Percentiles rank a stretch among this genome's conserved stretches.
phyloP scores from a whole-genome alignment of 1,284 basidiomycete species.

The Leccinum subrobustum region DNA sequence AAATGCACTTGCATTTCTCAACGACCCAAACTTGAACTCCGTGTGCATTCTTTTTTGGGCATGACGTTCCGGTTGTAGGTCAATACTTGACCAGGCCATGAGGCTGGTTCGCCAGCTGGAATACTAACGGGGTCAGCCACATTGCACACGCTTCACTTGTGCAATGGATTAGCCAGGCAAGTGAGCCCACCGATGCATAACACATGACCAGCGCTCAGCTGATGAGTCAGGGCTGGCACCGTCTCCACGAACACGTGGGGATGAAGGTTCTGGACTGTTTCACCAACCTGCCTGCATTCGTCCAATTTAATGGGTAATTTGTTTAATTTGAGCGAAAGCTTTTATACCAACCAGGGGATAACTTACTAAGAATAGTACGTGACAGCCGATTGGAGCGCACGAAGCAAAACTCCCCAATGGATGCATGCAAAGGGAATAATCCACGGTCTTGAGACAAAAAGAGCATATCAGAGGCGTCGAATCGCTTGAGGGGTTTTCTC shows the following conservation, averaged over 20 bases:
- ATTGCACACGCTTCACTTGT: slow-evolving; percentile 7
- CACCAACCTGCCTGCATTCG: background rate
- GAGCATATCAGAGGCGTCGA: background rate
- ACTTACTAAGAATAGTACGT: background rate
- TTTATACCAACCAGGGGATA: slow-evolving; percentile 4
- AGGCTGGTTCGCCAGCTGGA: too few relatives aligned
- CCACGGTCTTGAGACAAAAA: background rate
- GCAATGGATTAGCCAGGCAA: background rate
- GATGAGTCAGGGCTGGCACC: background rate
- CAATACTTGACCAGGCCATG: too few relatives aligned
- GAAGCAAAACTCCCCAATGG: background rate
- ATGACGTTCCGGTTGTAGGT: too few relatives aligned
- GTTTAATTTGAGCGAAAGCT: slow-evolving; percentile 1
- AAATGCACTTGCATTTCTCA: too few relatives aligned
- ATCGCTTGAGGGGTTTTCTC: slow-evolving; percentile 4
- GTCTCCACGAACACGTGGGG: slow-evolving; percentile 9
- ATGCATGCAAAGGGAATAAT: slow-evolving; percentile 1
- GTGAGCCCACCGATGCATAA: slow-evolving; percentile 1
- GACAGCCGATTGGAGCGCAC: slow-evolving; percentile 4
- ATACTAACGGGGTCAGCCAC: background rate
- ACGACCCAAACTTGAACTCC: too few relatives aligned
- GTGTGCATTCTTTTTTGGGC: too few relatives aligned
- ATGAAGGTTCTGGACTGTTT: background rate
- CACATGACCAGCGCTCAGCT: slow-evolving; percentile 7
- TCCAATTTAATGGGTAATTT: background rate